Base-by-base conservation (phyloP, 2,329 filamentous ascomycete species). In the Arthrobotrys conoides region DNA sequence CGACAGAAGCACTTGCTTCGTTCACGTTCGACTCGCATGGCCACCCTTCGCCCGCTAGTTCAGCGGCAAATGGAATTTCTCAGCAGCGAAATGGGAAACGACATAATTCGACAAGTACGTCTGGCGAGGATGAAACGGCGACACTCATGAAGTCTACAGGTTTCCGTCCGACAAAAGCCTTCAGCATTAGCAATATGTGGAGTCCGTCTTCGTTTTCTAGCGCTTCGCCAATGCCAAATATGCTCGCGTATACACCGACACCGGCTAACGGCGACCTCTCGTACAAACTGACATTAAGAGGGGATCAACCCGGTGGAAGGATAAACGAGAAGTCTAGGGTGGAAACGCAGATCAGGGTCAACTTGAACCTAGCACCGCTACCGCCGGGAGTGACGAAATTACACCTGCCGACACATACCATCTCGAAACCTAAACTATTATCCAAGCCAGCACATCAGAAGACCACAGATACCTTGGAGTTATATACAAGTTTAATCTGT, bases 341-440 rank as follows among this genome's bases (percentile, higher is more conserved):
- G 18, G 96, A 99, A 86, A 98, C 96, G 0, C 96, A 98, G 83
- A 97, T 98, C 81, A 93, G 92, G 8, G 93, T 97, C 81, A 91
- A 91, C 82, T 88, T 98, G 84, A 92, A 91, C 0, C 85, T 98
- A 46, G 91, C 90, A 72, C 90, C 92, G 20, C 86, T 97, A 57
- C 94, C 94, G 0, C 86, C 88, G 0, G 91, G 92, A 10, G 89
- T 94, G 72, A 92, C 91, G 80, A 93, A 91, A 83, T 86, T 98
- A 64, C 94, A 96, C 82, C 88, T 99, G 16, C 96, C 95, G 3
- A 90, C 91, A 2, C 91, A 97, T 83, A 96, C 93, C 0, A 96
- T 99, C 69, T 96, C 94, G 20, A 98, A 98, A 84, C 93, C 94
- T 5, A 98, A 98, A 84, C 88, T 97, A 24, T 88, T 97, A 53